Evolutionary conservation across 306 rosid genomes (phyloP), one percentile per base, ranked within the genome.

Genomic region (Oxytropis ochrocephala): DNA sequence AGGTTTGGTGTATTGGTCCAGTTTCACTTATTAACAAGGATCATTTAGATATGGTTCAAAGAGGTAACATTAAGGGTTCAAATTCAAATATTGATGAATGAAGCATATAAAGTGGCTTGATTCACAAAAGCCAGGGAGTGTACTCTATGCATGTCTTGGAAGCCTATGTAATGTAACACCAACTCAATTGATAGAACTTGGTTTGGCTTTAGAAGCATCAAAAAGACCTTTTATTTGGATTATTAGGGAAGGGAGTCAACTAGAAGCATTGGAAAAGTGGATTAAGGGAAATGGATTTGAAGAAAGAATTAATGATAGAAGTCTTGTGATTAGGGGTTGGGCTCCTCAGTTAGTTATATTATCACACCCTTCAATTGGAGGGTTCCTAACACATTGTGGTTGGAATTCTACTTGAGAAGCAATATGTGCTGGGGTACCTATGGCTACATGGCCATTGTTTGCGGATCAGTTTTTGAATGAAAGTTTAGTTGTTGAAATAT

Each of bases 401-500:
- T 86, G 91, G 95, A 84, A 84, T 60, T 88, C 91, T 6, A 66
- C 71, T 0, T 11, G 84, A 0, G 95, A 86, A 59, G 85, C 85
- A 11, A 62, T 88, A 44, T 69, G 80, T 72, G 81, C 66, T 7
- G 89, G 87, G 10, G 78, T 80, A 2, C 92, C 84, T 12, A 78
- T 87, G 87, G n/a, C 76, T 56, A 85, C 89, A 10, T 87, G 89
- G 92, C 92, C 92, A 58, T 5, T 85, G 49, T 76, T 82, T 61
- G 79, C 51, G 0, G 89, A 85, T 33, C 89, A 87, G 11, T 85
- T 85, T 59, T 38, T 16, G 12, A 87, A 82, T 49, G 78, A 85
- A 41, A 75, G 21, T 47, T 30, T 81, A 1, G 5, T 82, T 5
- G 82, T 69, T 32, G 46, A 84, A 1, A 4, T 78, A 14, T 10